A percentile compares a stretch with the other conserved stretches of the same genome.
Evolutionary conservation across 257 asterid genomes (phyloP).

Genomic region (Ophiorrhiza pumila): DNA sequence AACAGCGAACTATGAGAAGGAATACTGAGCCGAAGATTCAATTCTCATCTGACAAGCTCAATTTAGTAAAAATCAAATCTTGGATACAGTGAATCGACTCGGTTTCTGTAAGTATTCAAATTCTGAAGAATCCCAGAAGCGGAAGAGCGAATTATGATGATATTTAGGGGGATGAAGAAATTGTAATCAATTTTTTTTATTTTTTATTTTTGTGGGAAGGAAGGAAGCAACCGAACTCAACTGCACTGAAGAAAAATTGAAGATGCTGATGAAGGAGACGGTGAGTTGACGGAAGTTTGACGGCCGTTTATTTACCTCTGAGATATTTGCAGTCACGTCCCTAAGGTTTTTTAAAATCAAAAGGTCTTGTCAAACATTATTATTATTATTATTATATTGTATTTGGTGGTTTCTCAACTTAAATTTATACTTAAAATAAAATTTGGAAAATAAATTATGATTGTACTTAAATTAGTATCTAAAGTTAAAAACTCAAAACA

Average conservation of each 20-base stretch:
- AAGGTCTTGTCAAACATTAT: no score
- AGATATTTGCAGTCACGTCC: no score
- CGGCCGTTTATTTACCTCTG: conserved; percentile 6
- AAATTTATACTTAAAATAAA: no score
- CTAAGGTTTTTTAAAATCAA: no score
- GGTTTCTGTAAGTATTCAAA: neutral
- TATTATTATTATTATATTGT: no score
- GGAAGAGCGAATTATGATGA: neutral
- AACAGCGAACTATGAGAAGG: neutral
- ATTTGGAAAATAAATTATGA: no score
- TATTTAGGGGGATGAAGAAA: no score
- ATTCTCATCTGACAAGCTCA: conserved; percentile 25
- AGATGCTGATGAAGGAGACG: neutral
- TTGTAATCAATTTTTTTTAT: neutral
- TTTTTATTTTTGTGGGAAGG: neutral
- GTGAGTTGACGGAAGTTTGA: conserved; percentile 11
- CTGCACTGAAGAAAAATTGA: neutral
- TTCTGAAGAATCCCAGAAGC: neutral
- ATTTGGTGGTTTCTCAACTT: no score
- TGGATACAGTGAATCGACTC: neutral
- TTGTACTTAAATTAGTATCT: no score
- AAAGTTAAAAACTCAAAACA: no score
- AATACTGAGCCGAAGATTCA: conserved; percentile 30
- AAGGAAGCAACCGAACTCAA: conserved; percentile 4
- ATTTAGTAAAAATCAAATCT: neutral